These are phyloP conservation scores for Stachybotrys chartarum DNA, from an alignment of 2,329 filamentous ascomycete species.

Conservation along the genomic window DNA sequence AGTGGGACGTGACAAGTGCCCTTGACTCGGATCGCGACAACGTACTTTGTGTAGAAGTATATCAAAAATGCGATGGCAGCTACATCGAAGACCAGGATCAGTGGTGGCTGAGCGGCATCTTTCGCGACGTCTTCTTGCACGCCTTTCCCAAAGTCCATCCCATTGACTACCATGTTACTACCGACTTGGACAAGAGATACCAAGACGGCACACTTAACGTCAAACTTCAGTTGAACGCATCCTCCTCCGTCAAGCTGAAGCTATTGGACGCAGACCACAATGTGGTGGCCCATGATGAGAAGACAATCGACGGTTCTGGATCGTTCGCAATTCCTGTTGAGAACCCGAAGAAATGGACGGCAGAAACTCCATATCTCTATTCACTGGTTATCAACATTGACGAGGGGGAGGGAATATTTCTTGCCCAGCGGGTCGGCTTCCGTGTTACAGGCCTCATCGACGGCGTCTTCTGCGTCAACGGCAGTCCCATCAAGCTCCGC, in stretches of 20 bases:
- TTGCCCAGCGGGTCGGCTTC: constrained; percentile 56
- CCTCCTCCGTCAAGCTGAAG: constrained; percentile 20
- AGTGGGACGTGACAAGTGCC: constrained; percentile 60
- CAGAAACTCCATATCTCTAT: constrained; percentile 60
- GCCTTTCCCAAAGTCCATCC: constrained; percentile 49
- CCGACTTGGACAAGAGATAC: constrained; percentile 47
- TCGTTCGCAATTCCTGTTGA: constrained; percentile 34
- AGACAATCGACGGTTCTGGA: constrained; percentile 20
- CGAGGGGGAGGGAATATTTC: constrained; percentile 18
- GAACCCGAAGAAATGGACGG: constrained; percentile 58
- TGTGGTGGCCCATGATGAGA: constrained; percentile 15
- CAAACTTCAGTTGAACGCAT: constrained; percentile 34
- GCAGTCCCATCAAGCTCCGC: constrained; percentile 54
- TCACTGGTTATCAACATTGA: constrained; percentile 32
- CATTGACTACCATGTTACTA: constrained; percentile 49
- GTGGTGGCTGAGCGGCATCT: constrained; percentile 63
- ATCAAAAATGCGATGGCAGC: constrained; percentile 64
- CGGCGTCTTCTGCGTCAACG: constrained; percentile 58
- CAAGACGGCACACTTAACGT: constrained; percentile 43
- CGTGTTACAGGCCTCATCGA: constrained; percentile 53
- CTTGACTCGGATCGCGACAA: constrained; percentile 42
- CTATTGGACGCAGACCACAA: constrained; percentile 26
- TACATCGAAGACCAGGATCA: constrained; percentile 69
- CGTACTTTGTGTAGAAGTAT: constrained; percentile 58
- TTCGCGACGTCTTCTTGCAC: constrained; percentile 60